These are phyloP conservation scores for Baorangia bicolor DNA, from an alignment of 768 basidiomycete genomes.

Conservation along the genomic window DNA sequence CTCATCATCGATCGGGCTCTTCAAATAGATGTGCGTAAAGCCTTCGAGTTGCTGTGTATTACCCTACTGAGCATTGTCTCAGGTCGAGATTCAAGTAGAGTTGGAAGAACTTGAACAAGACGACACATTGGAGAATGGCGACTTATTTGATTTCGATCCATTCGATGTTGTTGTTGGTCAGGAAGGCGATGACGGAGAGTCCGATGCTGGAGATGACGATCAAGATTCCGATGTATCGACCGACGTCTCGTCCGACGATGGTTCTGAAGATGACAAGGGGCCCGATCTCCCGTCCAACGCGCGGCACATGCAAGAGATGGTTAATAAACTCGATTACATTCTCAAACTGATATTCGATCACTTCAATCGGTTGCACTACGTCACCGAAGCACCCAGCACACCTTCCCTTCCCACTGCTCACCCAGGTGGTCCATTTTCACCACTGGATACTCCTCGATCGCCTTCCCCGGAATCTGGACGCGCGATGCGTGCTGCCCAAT, in stretches of 20 bases:
- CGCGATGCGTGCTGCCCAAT: slow-evolving; percentile 56
- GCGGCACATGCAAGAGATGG: slow-evolving; percentile 80
- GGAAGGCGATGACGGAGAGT: slow-evolving; percentile 59
- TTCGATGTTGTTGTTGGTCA: slow-evolving; percentile 85
- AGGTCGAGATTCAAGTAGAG: slow-evolving; percentile 98
- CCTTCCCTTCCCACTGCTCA: slow-evolving; percentile 4
- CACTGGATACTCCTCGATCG: slow-evolving; percentile 25
- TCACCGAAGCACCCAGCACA: slow-evolving; percentile 23
- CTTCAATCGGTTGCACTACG: slow-evolving; percentile 53
- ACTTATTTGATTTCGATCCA: slow-evolving; percentile 75
- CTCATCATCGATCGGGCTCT: slow-evolving; percentile 92
- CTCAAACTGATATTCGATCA: slow-evolving; percentile 84
- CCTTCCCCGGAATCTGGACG: slow-evolving; percentile 36
- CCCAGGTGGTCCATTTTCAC: slow-evolving; percentile 10
- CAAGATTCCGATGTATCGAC: slow-evolving; percentile 55
- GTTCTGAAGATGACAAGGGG: slow-evolving; percentile 42
- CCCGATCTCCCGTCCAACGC: slow-evolving; percentile 48
- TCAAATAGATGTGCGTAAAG: slow-evolving; percentile 81
- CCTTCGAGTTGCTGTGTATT: not conserved
- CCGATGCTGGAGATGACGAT: slow-evolving; percentile 53
- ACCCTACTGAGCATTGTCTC: not conserved
- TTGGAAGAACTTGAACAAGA: slow-evolving; percentile 85
- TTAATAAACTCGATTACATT: slow-evolving; percentile 87
- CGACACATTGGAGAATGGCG: slow-evolving; percentile 49
- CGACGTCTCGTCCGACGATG: slow-evolving; percentile 74